Percentiles rank a stretch among this genome's conserved stretches.
Conservation (phyloP, 164 flowering plant genomes). For the Umbilicus rupestris region DNA sequence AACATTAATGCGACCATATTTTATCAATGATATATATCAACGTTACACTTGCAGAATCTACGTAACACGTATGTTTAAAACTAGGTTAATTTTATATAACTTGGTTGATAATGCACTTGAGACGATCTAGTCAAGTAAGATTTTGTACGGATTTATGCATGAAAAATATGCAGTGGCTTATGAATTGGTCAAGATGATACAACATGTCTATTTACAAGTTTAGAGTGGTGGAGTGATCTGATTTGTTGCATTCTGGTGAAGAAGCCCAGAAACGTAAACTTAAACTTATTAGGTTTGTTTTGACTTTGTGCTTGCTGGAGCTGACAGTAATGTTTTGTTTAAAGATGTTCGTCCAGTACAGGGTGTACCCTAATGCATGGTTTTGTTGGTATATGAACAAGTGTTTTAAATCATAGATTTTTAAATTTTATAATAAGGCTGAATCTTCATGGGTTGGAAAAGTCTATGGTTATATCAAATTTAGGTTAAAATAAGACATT, state of each 20-base stretch:
- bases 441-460: conserved; percentile 8
- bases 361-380: conserved; percentile 3
- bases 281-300: neutral
- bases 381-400: neutral
- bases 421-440: neutral
- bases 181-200: conserved; percentile 26
- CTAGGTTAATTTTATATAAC: neutral
- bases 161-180: conserved; percentile 19
- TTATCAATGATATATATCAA: neutral
- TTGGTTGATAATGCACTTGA: neutral
- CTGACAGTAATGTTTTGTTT: neutral
- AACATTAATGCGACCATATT: neutral
- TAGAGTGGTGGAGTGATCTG: conserved; percentile 26
- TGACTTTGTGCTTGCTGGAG: neutral
- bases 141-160: neutral
- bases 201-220: conserved; percentile 20
- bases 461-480: conserved; percentile 4
- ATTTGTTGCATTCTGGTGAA: conserved; percentile 23
- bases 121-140: neutral
- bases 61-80: conserved; percentile 3
- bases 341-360: neutral
- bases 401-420: conserved; percentile 1
- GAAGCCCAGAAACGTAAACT: neutral
- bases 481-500: neutral
- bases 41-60: neutral